These are phyloP conservation scores for Fraxinus sp. DNA, from an alignment of 305 asterid genomes.

Conservation along the genomic window DNA sequence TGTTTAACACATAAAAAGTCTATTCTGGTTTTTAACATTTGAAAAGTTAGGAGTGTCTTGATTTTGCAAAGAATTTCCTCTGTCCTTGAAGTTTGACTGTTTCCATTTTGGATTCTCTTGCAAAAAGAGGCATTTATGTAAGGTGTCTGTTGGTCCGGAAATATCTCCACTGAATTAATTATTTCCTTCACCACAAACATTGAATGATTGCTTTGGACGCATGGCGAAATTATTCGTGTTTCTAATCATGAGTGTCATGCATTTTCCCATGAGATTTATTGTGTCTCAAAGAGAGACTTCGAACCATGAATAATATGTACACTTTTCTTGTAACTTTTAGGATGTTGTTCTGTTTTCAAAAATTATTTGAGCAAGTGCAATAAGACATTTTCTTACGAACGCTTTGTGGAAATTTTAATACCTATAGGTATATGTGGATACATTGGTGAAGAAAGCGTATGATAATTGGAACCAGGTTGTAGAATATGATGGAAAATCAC, in stretches of 20 bases:
- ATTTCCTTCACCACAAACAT: background rate
- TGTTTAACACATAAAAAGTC: background rate
- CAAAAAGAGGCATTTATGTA: background rate
- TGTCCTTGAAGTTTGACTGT: background rate
- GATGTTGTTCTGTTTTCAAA: background rate
- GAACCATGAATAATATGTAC: background rate
- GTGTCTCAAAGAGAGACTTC: background rate
- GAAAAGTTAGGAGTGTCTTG: background rate
- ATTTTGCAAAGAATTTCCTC: background rate
- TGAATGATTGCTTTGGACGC: background rate
- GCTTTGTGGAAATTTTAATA: conserved; percentile 11
- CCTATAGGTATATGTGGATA: conserved; percentile 73
- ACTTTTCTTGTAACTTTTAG: background rate
- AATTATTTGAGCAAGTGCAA: background rate
- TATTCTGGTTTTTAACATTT: background rate
- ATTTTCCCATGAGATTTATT: background rate
- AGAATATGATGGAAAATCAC: conserved; percentile 92
- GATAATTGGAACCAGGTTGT: conserved; percentile 91
- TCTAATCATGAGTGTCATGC: background rate
- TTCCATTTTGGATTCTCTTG: background rate
- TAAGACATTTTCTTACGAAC: background rate
- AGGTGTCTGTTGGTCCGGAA: background rate
- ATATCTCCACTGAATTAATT: background rate
- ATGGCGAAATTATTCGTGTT: background rate
- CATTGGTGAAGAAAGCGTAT: conserved; percentile 85